Evolutionary conservation across 306 rosid genomes (phyloP), one percentile per base, ranked within the genome.

Genomic region (Lathyrus oleraceus): DNA sequence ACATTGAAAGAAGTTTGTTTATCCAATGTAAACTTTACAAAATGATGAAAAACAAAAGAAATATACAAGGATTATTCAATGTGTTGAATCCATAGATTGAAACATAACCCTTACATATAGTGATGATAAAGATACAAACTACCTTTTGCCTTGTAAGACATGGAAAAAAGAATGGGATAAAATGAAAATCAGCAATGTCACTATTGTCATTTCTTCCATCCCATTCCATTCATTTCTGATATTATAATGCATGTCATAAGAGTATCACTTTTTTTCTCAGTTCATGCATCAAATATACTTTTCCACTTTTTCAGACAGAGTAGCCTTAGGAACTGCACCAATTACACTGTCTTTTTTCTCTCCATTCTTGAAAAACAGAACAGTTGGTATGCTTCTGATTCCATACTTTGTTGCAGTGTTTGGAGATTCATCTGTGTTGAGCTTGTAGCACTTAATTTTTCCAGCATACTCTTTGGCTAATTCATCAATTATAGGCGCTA

Each of bases 351-450:
- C 99, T 72, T 83, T 91, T 70, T 88, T 94, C 84, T 87, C 90
- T 27, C 98, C 98, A 73, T 84, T 76, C 70, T 87, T 94, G 90
- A 94, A 94, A 79, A 90, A 85, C 6, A 91, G 86, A 74, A 94
- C 96, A 1, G 99, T 91, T 20, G 99, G 99, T 58, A 94, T 94
- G 88, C 99, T 94, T 78, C 99, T 84, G 69, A 94, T 91, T 19
- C 97, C 97, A 25, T 91, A 90, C 62, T 85, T 74, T 5, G 95
- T 81, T 32, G 99, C 91, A 57, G 69, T 82, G 82, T 71, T 87
- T 8, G 97, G 99, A 78, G 83, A 67, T 10, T 79, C 84, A 66
- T 93, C 97, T 0, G 97, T 93, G 84, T 93, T 93, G 43, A 93
- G 84, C 89, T 90, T 88, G 83, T 20, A 87, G 81, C 96, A 88